phyloP scores from a whole-genome alignment of 2,329 filamentous ascomycete genomes.

The Aspergillus calidoustus region DNA sequence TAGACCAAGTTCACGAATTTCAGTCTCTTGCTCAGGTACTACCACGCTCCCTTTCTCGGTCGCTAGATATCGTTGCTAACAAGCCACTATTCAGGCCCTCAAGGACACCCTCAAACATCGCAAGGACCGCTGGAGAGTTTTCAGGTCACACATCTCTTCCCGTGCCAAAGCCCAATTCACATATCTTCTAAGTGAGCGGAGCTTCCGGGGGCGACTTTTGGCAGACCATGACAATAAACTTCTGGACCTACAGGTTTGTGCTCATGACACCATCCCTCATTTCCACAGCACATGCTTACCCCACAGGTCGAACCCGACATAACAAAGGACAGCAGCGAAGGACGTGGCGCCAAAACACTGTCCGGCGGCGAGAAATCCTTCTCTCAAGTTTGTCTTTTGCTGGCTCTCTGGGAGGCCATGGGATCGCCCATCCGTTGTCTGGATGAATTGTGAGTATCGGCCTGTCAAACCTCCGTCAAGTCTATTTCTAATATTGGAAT shows the following conservation, averaged over 20 bases:
- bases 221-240: constrained; percentile 76
- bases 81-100: constrained; percentile 48
- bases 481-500: not conserved
- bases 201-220: constrained; percentile 80
- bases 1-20: constrained; percentile 44
- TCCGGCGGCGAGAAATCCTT: constrained; percentile 98
- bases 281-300: constrained; percentile 14
- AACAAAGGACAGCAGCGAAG: constrained; percentile 69
- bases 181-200: constrained; percentile 85
- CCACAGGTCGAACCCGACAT: constrained; percentile 66
- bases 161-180: constrained; percentile 84
- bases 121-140: constrained; percentile 75
- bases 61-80: constrained; percentile 5
- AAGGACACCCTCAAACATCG: constrained; percentile 69
- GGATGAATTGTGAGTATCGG: constrained; percentile 75
- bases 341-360: constrained; percentile 85
- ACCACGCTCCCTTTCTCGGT: not conserved
- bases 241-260: constrained; percentile 72
- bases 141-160: constrained; percentile 84
- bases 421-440: constrained; percentile 91
- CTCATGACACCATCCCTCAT: not conserved
- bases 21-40: constrained; percentile 45
- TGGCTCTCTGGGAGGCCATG: constrained; percentile 98
- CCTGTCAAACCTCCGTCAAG: not conserved
- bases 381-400: constrained; percentile 89